Evolutionary conservation across 495 filamentous ascomycete species (phyloP).

Genomic region (Xylaria sp.): DNA sequence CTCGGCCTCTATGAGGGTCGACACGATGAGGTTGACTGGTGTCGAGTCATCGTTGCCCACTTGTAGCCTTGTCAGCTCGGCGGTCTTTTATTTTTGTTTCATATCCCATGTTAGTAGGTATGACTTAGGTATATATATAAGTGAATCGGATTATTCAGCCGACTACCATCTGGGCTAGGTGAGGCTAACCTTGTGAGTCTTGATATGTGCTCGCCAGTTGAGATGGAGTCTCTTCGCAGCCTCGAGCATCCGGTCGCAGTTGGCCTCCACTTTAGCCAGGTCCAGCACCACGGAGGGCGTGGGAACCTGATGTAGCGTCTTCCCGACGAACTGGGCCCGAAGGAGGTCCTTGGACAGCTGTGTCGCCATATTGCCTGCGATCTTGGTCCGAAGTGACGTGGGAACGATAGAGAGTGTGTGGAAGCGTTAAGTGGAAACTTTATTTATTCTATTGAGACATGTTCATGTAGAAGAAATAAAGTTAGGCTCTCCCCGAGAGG

Average conservation of each 20-base stretch:
- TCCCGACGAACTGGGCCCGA: constrained; percentile 63
- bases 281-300: constrained; percentile 77
- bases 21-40: constrained; percentile 73
- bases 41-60: constrained; percentile 60
- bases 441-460: neutral
- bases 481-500: neutral
- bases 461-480: neutral
- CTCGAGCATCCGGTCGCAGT: constrained; percentile 78
- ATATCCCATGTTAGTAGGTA: neutral
- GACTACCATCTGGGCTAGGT: no score
- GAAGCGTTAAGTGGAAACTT: neutral
- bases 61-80: constrained; percentile 76
- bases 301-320: constrained; percentile 64
- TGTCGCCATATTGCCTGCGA: constrained; percentile 26
- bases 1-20: constrained; percentile 80
- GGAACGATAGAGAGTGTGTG: neutral
- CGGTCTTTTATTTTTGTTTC: constrained; percentile 62
- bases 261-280: constrained; percentile 66
- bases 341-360: constrained; percentile 51
- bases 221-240: constrained; percentile 64
- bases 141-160: no score
- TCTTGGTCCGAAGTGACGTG: neutral
- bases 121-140: neutral
- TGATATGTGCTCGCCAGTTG: constrained; percentile 81
- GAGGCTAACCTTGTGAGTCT: constrained; percentile 77